Conservation (phyloP, 1,284 basidiomycete species). For the Malassezia yamatoensis region DNA sequence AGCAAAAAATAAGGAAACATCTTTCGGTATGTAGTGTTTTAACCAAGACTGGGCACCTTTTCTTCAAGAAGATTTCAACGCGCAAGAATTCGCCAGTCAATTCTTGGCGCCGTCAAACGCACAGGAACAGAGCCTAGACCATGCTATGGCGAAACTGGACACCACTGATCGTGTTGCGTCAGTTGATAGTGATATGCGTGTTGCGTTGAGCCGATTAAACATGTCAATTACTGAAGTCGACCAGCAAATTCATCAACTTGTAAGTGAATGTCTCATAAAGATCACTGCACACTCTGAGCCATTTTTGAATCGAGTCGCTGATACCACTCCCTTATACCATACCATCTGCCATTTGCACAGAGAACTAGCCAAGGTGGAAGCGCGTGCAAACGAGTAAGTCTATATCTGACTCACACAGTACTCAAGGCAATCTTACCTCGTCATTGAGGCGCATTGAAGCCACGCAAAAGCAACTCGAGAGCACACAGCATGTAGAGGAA, state of each 20-base stretch:
- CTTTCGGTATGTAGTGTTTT: too few species aligned
- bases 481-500: not conserved
- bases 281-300: not conserved
- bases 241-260: constrained; percentile 12
- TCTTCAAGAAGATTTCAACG: constrained; percentile 9
- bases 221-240: constrained; percentile 13
- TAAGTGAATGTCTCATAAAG: not conserved
- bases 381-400: not conserved
- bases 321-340: not conserved
- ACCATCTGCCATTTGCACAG: not conserved
- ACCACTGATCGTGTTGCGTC: not conserved
- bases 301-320: constrained; percentile 2
- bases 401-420: not conserved
- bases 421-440: not conserved
- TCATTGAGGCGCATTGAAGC: not conserved
- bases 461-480: not conserved
- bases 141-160: not conserved
- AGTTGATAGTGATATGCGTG: constrained; percentile 7
- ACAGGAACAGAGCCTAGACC: not conserved
- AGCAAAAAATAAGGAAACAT: not conserved
- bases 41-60: constrained; percentile 4
- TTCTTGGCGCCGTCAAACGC: constrained; percentile 2
- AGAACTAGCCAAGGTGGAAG: not conserved
- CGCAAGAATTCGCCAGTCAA: constrained; percentile 7
- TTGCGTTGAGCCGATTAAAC: constrained; percentile 11